Evolutionary conservation across 495 filamentous ascomycete genomes (phyloP).

Genomic region (Pyrenula massariospora): DNA sequence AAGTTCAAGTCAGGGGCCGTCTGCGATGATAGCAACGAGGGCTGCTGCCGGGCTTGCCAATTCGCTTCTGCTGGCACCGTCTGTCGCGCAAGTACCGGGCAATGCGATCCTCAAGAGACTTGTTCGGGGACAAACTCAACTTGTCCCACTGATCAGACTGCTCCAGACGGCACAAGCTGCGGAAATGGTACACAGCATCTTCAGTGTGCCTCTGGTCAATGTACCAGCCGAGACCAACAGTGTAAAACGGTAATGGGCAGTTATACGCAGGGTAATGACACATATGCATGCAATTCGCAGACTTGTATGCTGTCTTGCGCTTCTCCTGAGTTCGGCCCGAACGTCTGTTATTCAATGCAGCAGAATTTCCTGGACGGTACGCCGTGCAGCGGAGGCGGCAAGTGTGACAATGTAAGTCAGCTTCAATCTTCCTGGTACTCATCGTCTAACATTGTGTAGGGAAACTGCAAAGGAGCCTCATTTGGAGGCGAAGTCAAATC

Average conservation of each 20-base stretch:
- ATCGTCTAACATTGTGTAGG: conserved; percentile 13
- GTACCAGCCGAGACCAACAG: conserved; percentile 83
- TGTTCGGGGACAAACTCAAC: conserved; percentile 62
- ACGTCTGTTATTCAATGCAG: conserved; percentile 60
- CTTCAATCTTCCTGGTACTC: background rate
- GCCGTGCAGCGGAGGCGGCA: conserved; percentile 68
- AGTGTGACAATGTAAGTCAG: conserved; percentile 49
- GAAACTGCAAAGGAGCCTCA: conserved; percentile 54
- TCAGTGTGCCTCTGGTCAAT: conserved; percentile 86
- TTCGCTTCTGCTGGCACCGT: conserved; percentile 53
- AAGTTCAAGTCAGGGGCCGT: conserved; percentile 65
- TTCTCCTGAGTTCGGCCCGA: conserved; percentile 51
- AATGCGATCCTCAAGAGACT: conserved; percentile 73
- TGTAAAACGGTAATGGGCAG: conserved; percentile 79
- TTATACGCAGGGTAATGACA: conserved; percentile 63
- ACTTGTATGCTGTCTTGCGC: conserved; percentile 70
- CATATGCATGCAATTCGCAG: conserved; percentile 63
- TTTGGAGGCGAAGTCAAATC: conserved; percentile 45
- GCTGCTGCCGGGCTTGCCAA: conserved; percentile 75
- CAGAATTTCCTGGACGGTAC: conserved; percentile 96
- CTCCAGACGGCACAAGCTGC: conserved; percentile 60
- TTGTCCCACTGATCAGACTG: conserved; percentile 61
- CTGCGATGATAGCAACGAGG: conserved; percentile 85
- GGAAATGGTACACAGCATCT: conserved; percentile 44
- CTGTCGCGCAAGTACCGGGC: conserved; percentile 66